Conservation (phyloP, 2,329 filamentous ascomycete species). For the Elsinoe necatrix region DNA sequence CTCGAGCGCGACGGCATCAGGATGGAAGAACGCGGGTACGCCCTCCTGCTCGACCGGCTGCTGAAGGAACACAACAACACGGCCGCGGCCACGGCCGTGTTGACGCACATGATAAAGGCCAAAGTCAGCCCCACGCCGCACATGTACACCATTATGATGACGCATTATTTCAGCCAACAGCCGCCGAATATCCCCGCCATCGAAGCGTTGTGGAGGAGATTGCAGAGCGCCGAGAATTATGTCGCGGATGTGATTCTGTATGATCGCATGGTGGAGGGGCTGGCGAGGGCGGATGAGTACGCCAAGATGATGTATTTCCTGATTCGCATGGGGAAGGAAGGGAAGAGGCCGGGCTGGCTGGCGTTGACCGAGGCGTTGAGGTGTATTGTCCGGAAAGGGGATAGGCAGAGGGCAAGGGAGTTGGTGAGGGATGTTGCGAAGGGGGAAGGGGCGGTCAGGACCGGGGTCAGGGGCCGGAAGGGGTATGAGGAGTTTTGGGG, state of each 20-base stretch:
- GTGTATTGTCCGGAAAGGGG: slow-evolving; percentile 31
- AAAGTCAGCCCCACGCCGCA: slow-evolving; percentile 51
- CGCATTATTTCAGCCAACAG: slow-evolving; percentile 52
- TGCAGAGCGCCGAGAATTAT: slow-evolving; percentile 29
- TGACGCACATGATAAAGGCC: slow-evolving; percentile 51
- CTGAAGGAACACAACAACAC: slow-evolving; percentile 42
- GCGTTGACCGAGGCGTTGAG: slow-evolving; percentile 33
- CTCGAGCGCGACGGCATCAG: slow-evolving; percentile 51
- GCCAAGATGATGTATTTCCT: slow-evolving; percentile 44
- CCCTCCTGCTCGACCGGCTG: slow-evolving; percentile 59
- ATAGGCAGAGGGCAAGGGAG: slow-evolving; percentile 28
- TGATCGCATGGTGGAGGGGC: slow-evolving; percentile 62
- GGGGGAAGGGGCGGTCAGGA: slow-evolving; percentile 25
- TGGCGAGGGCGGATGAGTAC: slow-evolving; percentile 39
- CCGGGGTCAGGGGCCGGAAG: slow-evolving; percentile 20
- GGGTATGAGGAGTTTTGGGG: slow-evolving; percentile 27
- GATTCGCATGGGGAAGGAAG: slow-evolving; percentile 31
- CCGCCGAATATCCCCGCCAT: slow-evolving; percentile 51
- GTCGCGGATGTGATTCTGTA: slow-evolving; percentile 52
- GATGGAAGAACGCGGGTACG: slow-evolving; percentile 57
- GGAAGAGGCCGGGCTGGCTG: slow-evolving; percentile 36
- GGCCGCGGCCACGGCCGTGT: slow-evolving; percentile 49
- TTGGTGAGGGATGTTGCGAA: slow-evolving; percentile 33
- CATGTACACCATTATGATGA: slow-evolving; percentile 66
- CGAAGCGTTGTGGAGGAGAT: slow-evolving; percentile 47